Base-by-base conservation (phyloP, 2,329 filamentous ascomycete genomes). In the Pseudocercospora eumusae region DNA sequence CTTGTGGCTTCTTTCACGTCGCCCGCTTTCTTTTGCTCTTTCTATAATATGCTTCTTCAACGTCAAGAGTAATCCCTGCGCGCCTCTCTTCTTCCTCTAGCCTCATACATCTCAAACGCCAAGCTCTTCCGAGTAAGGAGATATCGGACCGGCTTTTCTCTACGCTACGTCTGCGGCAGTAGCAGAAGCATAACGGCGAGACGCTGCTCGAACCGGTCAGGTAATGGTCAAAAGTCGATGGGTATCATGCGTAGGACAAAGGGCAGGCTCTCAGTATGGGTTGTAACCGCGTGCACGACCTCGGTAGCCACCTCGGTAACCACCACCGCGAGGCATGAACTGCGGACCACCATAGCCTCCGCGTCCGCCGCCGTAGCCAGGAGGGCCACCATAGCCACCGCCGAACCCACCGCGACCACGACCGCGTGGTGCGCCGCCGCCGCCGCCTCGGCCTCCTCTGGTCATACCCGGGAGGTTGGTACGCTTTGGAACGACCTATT, bases 401-500 rank as follows among this genome's bases (percentile, higher is more conserved):
- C 79, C 78, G 62, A 64, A 68, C 68, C 76, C 77, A 49, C 86
- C 85, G 65, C 83, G 78, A 55, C 82, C 81, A 58, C 74, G 73
- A 44, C 76, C 74, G 33, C 76, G 71, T 31, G 74, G 64, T 23
- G 52, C 52, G 31, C 52, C 52, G 31, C 84, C 82, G 59, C 78
- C 77, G 27, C 84, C 82, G 36, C 87, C 87, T 56, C 91, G 83
- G 57, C 92, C 91, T 60, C 92, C 92, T 66, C 93, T 87, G 69
- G 86, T 89, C 92, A 99, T 93, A 64, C 95, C 95, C 1, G 95
- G 95, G 57, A 99, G 82, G 75, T 99, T 99, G 70, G 95, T 99
- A 65, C 95, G 90, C 82, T 99, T 99, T 33, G 95, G 93, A 21
- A 88, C 86, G 61, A 91, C 88, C 88, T 91, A 64, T 40, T 8